Base-by-base conservation (phyloP, 225 moss, liverwort and hornwort genomes). In the Anthoceros angustus region DNA sequence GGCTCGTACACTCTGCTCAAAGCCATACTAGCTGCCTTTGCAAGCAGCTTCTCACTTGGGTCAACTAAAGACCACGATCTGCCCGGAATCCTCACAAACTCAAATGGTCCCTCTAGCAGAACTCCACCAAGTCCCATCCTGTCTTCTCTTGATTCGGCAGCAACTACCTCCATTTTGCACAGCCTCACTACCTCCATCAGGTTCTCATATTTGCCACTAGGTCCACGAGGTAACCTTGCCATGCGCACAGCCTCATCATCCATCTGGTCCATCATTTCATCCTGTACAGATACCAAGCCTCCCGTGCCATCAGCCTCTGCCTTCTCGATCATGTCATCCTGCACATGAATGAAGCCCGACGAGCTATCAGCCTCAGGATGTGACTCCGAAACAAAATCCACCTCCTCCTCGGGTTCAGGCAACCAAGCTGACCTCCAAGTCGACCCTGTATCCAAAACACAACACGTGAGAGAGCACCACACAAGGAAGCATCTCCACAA, bases 121-220 rank as follows among this genome's bases (percentile, higher is more conserved):
- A 18, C 23, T 23, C 55, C 55, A 15, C 55, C 55, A 18, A 55
- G 55, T 55, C 55, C 55, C 55, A 55, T 55, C n/a, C 55, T 55
- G 1, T 9, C n/a, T 20, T 55, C 55, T 23, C 23, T 55, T 7
- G 55, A 55, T 55, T 55, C 55, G 18, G 55, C 7, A 18, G n/a
- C 18, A 5, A 55, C 55, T 18, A 55, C 55, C 55, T 55, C 55
- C 12, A 23, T 18, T 55, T 55, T 55, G 55, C 55, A 55, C 8
- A 55, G 55, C 14, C 55, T 55, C 55, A 55, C 8, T 15, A 55
- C 55, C 55, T 55, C 55, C 55, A 55, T 55, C 12, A 55, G 10
- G 55, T 55, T 55, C n/a, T 55, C 10, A 55, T 55, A 55, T 12
- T 55, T 55, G 7, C 55, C 55, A 55, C 14, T 9, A 20, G 55